A percentile compares a stretch with the other conserved stretches of the same genome.
Evolutionary conservation across 495 filamentous ascomycete genomes (phyloP).

Genomic region (Xylaria acuta): DNA sequence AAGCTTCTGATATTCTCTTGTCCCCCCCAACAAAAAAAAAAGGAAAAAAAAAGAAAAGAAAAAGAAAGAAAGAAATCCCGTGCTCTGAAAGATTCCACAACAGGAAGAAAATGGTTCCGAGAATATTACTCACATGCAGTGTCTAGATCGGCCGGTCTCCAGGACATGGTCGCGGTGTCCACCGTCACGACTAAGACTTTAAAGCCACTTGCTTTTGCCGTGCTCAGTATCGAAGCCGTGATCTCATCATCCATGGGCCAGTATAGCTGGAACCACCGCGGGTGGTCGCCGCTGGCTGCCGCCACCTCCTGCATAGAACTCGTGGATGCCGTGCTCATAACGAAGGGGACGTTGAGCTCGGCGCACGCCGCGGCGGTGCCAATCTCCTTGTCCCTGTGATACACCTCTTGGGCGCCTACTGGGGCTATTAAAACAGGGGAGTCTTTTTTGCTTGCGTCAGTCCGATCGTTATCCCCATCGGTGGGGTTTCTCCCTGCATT

Average conservation of each 20-base stretch:
- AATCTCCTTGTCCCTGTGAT: constrained; percentile 55
- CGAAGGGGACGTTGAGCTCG: constrained; percentile 51
- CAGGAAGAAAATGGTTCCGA: neutral
- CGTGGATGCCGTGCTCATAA: constrained; percentile 33
- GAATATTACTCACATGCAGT: constrained; percentile 50
- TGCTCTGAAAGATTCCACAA: too few relatives aligned
- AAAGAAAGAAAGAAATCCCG: neutral
- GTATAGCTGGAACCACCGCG: constrained; percentile 71
- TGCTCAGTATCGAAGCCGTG: constrained; percentile 64
- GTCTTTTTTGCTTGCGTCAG: constrained; percentile 28
- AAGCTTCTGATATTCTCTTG: too few relatives aligned
- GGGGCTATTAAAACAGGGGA: constrained; percentile 58
- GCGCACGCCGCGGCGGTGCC: constrained; percentile 32
- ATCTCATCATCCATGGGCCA: constrained; percentile 67
- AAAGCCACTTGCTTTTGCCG: constrained; percentile 63
- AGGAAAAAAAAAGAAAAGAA: too few relatives aligned
- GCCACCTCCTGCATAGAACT: constrained; percentile 54
- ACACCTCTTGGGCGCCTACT: constrained; percentile 56
- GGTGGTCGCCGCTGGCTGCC: constrained; percentile 37
- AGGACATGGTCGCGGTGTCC: constrained; percentile 63
- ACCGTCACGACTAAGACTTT: constrained; percentile 64
- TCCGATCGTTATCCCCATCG: neutral
- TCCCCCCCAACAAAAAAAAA: too few relatives aligned
- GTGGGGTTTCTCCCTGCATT: neutral
- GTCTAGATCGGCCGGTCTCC: constrained; percentile 71